Evolutionary conservation across 768 basidiomycete genomes (phyloP).

Genomic region (Mrakia blollopis): DNA sequence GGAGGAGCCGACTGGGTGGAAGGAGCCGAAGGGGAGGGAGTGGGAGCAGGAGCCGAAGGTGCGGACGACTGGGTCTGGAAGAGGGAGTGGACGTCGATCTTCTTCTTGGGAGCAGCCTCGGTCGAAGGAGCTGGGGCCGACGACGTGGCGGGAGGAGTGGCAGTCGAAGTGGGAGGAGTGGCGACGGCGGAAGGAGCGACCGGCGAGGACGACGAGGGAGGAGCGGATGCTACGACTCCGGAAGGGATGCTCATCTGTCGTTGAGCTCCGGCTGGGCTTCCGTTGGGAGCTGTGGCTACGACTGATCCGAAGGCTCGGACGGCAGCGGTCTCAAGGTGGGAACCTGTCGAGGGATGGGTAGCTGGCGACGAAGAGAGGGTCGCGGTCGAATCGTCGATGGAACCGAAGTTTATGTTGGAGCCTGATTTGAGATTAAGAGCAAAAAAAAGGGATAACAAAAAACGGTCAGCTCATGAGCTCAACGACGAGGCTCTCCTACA

Average conservation of each 20-base stretch:
- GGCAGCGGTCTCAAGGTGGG: constrained; percentile 51
- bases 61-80: constrained; percentile 42
- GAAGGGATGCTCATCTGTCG: constrained; percentile 26
- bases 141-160: constrained; percentile 17
- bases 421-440: constrained; percentile 45
- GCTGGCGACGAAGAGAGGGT: constrained; percentile 80
- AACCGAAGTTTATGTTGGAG: constrained; percentile 77
- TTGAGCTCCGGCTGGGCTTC: constrained; percentile 9
- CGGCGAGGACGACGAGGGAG: constrained; percentile 19
- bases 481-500: too few species aligned
- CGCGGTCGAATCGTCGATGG: constrained; percentile 73
- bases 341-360: constrained; percentile 51
- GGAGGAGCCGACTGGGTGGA: constrained; percentile 31
- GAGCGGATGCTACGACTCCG: constrained; percentile 45
- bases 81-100: constrained; percentile 48
- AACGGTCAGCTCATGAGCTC: too few species aligned
- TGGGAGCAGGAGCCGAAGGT: constrained; percentile 10
- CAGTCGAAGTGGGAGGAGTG: constrained; percentile 16
- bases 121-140: constrained; percentile 15
- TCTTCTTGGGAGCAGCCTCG: constrained; percentile 36
- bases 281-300: constrained; percentile 43
- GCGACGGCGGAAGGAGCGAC: background rate
- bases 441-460: background rate
- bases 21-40: constrained; percentile 20
- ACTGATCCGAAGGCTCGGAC: constrained; percentile 17